Conservation (phyloP, 1,284 basidiomycete genomes). For the Anthracocystis walkeri region DNA sequence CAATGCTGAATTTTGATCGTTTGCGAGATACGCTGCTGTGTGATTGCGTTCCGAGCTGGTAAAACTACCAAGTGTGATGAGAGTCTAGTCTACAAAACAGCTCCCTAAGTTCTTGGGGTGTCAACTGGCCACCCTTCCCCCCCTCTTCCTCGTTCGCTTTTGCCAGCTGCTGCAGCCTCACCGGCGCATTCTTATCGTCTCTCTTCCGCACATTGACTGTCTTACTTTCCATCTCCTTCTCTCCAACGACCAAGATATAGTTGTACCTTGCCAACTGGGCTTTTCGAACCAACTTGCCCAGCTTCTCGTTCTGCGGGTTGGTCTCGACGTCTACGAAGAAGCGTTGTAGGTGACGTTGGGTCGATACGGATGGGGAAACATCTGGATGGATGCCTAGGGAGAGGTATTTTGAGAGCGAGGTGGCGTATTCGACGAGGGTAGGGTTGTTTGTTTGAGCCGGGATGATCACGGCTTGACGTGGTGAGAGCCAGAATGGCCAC, state of each 20-base stretch:
- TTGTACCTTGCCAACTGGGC: constrained; percentile 60
- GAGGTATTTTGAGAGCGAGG: constrained; percentile 37
- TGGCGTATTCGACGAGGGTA: constrained; percentile 36
- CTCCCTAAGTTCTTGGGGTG: constrained; percentile 14
- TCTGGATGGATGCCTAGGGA: constrained; percentile 33
- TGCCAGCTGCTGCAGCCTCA: constrained; percentile 14
- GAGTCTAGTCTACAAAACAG: constrained; percentile 37
- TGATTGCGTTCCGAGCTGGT: background rate
- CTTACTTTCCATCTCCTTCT: constrained; percentile 50
- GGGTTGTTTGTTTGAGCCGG: constrained; percentile 39
- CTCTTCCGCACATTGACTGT: constrained; percentile 59
- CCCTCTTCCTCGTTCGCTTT: background rate
- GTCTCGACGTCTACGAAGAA: constrained; percentile 65
- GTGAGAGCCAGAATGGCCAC: constrained; percentile 68
- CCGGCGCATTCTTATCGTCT: constrained; percentile 37
- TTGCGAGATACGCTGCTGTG: no score
- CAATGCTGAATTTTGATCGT: background rate
- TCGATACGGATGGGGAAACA: constrained; percentile 1
- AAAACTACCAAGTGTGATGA: constrained; percentile 26
- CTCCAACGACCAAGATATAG: constrained; percentile 65
- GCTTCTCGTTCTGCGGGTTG: constrained; percentile 52
- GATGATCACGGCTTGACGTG: constrained; percentile 63
- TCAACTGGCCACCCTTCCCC: constrained; percentile 20
- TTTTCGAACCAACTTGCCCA: constrained; percentile 58
- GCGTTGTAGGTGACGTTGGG: constrained; percentile 45